Percentiles rank a stretch among this genome's conserved stretches.
Evolutionary conservation across 2,329 filamentous ascomycete genomes (phyloP).

Genomic region (Colletotrichum cordylinicola): DNA sequence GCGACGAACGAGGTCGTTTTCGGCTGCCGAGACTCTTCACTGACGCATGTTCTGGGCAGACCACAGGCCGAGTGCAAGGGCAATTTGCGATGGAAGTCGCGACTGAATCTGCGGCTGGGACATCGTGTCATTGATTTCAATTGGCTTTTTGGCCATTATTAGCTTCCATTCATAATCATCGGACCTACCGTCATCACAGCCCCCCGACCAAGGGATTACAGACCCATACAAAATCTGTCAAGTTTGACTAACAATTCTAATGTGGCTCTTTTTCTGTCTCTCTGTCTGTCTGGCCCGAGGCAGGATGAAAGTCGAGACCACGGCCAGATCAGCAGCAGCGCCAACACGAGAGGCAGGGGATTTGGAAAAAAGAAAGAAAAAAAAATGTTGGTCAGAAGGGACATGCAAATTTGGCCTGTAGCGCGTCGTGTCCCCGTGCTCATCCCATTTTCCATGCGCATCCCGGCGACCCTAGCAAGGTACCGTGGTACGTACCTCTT

Average conservation of each 20-base stretch:
- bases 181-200: background rate
- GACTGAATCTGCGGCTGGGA: background rate
- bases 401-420: background rate
- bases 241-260: background rate
- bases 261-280: background rate
- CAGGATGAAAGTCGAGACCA: background rate
- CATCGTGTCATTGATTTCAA: background rate
- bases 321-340: background rate
- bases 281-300: background rate
- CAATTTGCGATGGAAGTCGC: background rate
- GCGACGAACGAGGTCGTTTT: background rate
- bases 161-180: background rate
- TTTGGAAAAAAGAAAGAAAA: background rate
- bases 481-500: background rate
- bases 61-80: background rate
- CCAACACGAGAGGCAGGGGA: background rate
- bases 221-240: background rate
- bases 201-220: background rate
- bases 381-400: background rate
- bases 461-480: background rate
- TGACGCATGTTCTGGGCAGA: background rate
- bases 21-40: background rate
- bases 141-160: background rate
- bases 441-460: background rate
- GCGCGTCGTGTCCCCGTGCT: background rate